Evolutionary conservation across 257 asterid species (phyloP), one percentile per base, ranked within the genome.

Genomic region (Rhazya stricta): DNA sequence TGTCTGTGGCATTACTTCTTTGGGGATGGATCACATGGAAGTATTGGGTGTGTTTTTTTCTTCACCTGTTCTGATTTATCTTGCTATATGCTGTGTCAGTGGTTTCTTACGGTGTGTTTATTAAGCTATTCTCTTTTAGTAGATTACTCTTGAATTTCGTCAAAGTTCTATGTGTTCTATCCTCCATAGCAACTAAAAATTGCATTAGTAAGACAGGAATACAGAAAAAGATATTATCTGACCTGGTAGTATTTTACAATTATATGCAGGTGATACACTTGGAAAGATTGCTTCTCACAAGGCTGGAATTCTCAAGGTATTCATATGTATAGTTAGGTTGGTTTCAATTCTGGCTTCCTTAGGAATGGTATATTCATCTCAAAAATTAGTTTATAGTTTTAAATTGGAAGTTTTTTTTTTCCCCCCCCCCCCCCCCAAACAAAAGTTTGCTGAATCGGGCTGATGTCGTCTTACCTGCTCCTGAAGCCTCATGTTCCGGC

Each of bases 1-100:
- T 78, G 98, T 94, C 74, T 91, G 97, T 80, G 98, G 97, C 73
- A 85, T 94, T 80, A 84, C 92, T 81, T 88, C 98, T 42, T 86
- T 92, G 62, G 98, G 97, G 78, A 90, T 89, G 96, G 98, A 94
- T 83, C 98, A 94, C 85, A 87, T 88, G 93, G 98, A 94, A 86
- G 80, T 84, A 72, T 86, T 94, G 70, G 98, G 97, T 92, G 58
- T 36, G 84, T 84, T 66, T 41, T 53, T 23, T 29, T 72, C 58
- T 25, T 60, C 63, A 19, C 71, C 61, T 61, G 54, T 77, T n/a
- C 72, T 62, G 27, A 57, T 58, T 27, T 19, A 6, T 62, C 75
- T 63, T 67, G 69, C 70, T 62, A 67, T 39, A 10, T 72, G 34
- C 45, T 56, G 51, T 60, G 41, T 18, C 23, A 29, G n/a, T 36